Base-by-base conservation (phyloP, 257 asterid genomes). In the Capsicum rhomboideum region DNA sequence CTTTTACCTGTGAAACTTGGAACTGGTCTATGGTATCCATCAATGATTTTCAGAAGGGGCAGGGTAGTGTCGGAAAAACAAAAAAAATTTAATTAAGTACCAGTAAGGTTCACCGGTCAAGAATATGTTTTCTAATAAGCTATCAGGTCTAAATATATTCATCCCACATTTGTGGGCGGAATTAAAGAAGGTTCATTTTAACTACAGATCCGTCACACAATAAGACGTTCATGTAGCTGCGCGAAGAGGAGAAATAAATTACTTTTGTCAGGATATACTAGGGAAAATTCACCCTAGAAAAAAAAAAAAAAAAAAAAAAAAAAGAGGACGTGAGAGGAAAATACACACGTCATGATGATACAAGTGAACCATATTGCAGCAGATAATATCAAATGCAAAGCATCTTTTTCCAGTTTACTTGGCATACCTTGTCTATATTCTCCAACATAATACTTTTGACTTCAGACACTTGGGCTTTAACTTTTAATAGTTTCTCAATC, bases 401-500 rank as follows among this genome's bases (percentile, higher is more conserved):
- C 16, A 34, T 20, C 54, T 31, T 28, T 18, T 21, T 42, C 46
- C 50, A 46, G 83, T 86, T 61, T 61, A 63, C 29, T 80, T 56
- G 71, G 58, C 86, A 23, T 90, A 95, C 99, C 98, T 88, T 91
- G 91, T 92, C 97, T 86, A 95, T 94, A 79, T 95, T 95, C 90
- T 93, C 97, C 83, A 90, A 90, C 99, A 95, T 94, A 82, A 95
- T 88, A 83, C 92, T 92, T 89, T 92, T 95, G 82, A 95, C 98
- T 86, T 95, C 98, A 1, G 98, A 92, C 83, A 95, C 98, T 86
- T 94, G 97, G 74, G 97, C 99, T 86, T 95, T 92, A 68, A 95
- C 97, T 89, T 95, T 95, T 86, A 95, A 82, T 42, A 95, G 93
- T 78, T 95, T 95, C 82, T 93, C 97, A n/a, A 95, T 93, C 92